phyloP scores from a whole-genome alignment of 495 filamentous ascomycete genomes.

The Penicillium lividum region DNA sequence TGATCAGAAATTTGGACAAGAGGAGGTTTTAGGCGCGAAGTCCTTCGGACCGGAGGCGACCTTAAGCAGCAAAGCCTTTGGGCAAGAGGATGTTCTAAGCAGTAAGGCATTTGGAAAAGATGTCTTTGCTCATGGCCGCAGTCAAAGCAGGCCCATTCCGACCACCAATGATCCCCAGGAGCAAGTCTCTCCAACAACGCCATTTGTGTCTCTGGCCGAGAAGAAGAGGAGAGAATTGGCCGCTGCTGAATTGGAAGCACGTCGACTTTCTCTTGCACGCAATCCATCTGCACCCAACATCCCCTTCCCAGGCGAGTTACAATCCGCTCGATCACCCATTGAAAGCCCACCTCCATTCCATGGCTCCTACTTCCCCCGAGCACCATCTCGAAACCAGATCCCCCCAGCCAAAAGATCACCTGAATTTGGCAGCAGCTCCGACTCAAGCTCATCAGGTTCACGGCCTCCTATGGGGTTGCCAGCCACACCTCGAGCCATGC shows the following conservation, averaged over 20 bases:
- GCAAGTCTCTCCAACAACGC: conserved; percentile 25
- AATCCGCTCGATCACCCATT: conserved; percentile 33
- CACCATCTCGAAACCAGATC: conserved; percentile 35
- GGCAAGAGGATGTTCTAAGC: conserved; percentile 11
- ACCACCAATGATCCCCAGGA: conserved; percentile 25
- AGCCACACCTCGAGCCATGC: conserved; percentile 83
- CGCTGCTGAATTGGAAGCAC: conserved; percentile 82
- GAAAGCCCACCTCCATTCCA: conserved; percentile 37
- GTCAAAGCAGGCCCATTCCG: conserved; percentile 23
- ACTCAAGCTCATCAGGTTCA: conserved; percentile 44
- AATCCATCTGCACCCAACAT: conserved; percentile 79
- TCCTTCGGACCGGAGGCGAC: not conserved
- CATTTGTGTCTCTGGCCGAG: conserved; percentile 35
- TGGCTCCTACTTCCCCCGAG: conserved; percentile 46
- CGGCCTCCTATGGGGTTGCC: conserved; percentile 65
- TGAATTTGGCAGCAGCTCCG: conserved; percentile 48
- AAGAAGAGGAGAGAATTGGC: conserved; percentile 70
- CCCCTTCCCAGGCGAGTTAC: conserved; percentile 69
- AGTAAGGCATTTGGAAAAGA: conserved; percentile 26
- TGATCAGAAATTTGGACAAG: conserved; percentile 1
- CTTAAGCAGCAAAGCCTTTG: conserved; percentile 1
- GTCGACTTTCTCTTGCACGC: conserved; percentile 76
- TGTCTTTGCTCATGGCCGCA: conserved; percentile 12
- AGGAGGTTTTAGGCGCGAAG: not conserved
- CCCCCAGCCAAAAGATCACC: conserved; percentile 46